Conservation (phyloP, 106 monocot genomes). For the Acorus calamus region DNA sequence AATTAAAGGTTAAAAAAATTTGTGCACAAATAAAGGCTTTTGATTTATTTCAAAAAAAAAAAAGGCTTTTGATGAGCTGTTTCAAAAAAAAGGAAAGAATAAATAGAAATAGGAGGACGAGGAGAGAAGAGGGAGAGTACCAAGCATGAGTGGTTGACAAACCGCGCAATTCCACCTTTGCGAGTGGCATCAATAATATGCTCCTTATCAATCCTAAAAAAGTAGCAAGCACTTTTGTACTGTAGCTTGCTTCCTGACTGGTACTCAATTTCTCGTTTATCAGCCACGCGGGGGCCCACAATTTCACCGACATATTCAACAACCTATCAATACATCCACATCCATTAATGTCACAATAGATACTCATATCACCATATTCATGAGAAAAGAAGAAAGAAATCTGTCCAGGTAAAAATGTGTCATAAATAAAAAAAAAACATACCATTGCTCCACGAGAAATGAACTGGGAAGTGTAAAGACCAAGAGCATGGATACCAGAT, state of each 20-base stretch:
- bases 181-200: constrained; percentile 92
- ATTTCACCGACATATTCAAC: constrained; percentile 98
- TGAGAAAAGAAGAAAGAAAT: neutral
- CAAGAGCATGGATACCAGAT: constrained; percentile 92
- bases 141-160: constrained; percentile 95
- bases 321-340: constrained; percentile 34
- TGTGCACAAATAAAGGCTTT: neutral
- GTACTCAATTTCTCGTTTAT: constrained; percentile 92
- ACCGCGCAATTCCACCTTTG: constrained; percentile 94
- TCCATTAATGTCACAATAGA: neutral
- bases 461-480: constrained; percentile 84
- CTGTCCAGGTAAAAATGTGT: too few relatives aligned
- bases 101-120: neutral
- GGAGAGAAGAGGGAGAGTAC: constrained; percentile 14
- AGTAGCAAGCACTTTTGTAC: constrained; percentile 96
- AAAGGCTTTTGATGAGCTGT: neutral
- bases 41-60: neutral
- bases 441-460: constrained; percentile 82
- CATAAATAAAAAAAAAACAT: neutral
- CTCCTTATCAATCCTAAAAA: constrained; percentile 91
- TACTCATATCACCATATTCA: neutral
- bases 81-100: neutral
- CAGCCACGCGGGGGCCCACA: constrained; percentile 76
- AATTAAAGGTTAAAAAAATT: neutral
- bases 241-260: constrained; percentile 70